Evolutionary conservation across 1,284 basidiomycete species (phyloP).

Genomic region (Exobasidium rhododendri): DNA sequence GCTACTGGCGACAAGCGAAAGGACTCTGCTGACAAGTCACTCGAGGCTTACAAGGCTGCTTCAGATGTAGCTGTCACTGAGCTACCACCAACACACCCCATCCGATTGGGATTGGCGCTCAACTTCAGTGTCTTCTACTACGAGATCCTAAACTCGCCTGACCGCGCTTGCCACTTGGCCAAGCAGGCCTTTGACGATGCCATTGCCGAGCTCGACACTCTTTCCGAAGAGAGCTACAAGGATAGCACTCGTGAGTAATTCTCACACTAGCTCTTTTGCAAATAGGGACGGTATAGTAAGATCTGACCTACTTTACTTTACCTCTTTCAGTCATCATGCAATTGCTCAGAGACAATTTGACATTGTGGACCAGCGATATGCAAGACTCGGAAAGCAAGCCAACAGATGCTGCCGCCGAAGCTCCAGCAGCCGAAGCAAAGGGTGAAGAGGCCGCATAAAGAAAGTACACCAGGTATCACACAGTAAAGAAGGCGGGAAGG

Average conservation of each 20-base stretch:
- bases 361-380: constrained; percentile 94
- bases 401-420: constrained; percentile 43
- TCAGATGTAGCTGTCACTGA: constrained; percentile 97
- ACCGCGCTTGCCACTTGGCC: constrained; percentile 97
- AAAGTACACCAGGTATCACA: too few relatives aligned
- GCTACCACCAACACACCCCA: constrained; percentile 97
- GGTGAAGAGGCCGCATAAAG: constrained; percentile 53
- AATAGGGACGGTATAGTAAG: constrained; percentile 8
- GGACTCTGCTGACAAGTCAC: constrained; percentile 95
- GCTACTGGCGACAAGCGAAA: constrained; percentile 98
- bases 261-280: too few relatives aligned
- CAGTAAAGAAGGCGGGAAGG: constrained; percentile 2
- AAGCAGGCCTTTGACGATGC: constrained; percentile 99
- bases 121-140: constrained; percentile 99
- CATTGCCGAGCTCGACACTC: constrained; percentile 98
- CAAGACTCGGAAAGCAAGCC: constrained; percentile 56
- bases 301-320: neutral
- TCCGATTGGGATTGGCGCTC: constrained; percentile 95
- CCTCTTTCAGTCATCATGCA: constrained; percentile 82
- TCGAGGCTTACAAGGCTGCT: constrained; percentile 98
- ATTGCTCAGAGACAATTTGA: constrained; percentile 95
- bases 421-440: constrained; percentile 47
- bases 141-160: constrained; percentile 99
- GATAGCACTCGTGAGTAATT: constrained; percentile 41
- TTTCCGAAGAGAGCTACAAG: constrained; percentile 99